phyloP scores from a whole-genome alignment of 306 rosid genomes.

The Hippophae rhamnoides region DNA sequence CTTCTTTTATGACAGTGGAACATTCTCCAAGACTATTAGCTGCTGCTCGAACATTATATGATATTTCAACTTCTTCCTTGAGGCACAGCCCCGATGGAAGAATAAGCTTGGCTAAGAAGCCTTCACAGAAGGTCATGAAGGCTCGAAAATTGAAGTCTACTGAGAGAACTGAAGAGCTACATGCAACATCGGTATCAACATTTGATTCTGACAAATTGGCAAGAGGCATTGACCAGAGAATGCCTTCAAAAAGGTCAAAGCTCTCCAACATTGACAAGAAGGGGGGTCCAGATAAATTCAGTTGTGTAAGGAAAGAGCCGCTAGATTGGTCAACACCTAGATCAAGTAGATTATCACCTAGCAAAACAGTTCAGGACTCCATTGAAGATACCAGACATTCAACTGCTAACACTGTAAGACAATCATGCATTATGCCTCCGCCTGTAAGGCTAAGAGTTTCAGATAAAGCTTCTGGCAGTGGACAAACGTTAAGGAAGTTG shows the following conservation, averaged over 20 bases:
- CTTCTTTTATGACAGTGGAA: constrained; percentile 37
- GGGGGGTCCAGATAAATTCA: constrained; percentile 33
- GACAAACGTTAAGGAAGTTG: constrained; percentile 48
- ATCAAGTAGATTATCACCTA: constrained; percentile 68
- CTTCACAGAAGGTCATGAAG: constrained; percentile 65
- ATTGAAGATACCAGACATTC: constrained; percentile 43
- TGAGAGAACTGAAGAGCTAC: constrained; percentile 46
- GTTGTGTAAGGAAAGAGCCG: constrained; percentile 38
- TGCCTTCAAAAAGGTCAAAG: constrained; percentile 65
- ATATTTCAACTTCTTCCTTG: constrained; percentile 39
- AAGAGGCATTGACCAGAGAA: constrained; percentile 36
- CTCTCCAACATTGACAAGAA: constrained; percentile 38
- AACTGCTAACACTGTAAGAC: constrained; percentile 35
- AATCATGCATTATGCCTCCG: constrained; percentile 72
- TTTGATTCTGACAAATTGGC: constrained; percentile 31
- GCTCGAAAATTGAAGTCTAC: constrained; percentile 49
- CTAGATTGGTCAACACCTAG: constrained; percentile 61
- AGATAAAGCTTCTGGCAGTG: constrained; percentile 42
- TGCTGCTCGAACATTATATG: constrained; percentile 73
- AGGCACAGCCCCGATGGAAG: constrained; percentile 45
- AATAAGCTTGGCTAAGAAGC: constrained; percentile 67
- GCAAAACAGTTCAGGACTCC: constrained; percentile 44
- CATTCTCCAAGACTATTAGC: constrained; percentile 43
- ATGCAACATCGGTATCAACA: constrained; percentile 23
- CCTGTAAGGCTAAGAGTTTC: constrained; percentile 25